Conservation (phyloP, 2,329 filamentous ascomycete genomes). For the Diaporthe capsici region DNA sequence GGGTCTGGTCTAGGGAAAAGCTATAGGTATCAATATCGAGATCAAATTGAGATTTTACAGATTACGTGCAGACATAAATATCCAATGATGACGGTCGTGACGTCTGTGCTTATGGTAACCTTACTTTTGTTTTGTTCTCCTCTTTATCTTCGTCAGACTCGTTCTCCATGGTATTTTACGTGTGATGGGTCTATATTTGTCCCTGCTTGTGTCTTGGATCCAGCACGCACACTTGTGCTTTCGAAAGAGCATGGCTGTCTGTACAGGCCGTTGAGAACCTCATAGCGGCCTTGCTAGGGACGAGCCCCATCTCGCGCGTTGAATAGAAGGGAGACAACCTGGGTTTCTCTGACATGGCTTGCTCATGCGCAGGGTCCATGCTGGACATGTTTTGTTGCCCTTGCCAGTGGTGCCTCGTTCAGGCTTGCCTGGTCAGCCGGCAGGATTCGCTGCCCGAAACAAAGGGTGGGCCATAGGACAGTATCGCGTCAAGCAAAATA, state of each 20-base stretch:
- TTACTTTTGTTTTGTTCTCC: neutral
- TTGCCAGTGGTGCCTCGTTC: too few relatives aligned
- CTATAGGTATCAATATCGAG: neutral
- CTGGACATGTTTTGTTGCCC: too few relatives aligned
- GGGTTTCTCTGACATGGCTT: too few relatives aligned
- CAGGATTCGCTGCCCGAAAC: too few relatives aligned
- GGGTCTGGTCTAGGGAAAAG: neutral
- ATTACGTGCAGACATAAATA: neutral
- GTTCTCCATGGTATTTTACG: neutral
- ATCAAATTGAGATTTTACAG: neutral
- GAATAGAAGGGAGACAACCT: too few relatives aligned
- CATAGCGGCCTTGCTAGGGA: too few relatives aligned
- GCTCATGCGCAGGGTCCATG: too few relatives aligned
- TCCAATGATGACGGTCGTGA: neutral
- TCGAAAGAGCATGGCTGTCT: neutral
- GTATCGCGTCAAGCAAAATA: too few relatives aligned
- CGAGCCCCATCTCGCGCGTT: too few relatives aligned
- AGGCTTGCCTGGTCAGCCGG: too few relatives aligned
- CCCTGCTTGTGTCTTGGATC: neutral
- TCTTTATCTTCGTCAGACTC: neutral
- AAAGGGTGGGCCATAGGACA: too few relatives aligned
- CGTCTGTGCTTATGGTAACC: neutral
- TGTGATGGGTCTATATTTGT: neutral
- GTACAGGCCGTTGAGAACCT: too few relatives aligned
- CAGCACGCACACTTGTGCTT: neutral